Conservation (phyloP, 2,329 filamentous ascomycete genomes). For the Paecilomyces formosus region DNA sequence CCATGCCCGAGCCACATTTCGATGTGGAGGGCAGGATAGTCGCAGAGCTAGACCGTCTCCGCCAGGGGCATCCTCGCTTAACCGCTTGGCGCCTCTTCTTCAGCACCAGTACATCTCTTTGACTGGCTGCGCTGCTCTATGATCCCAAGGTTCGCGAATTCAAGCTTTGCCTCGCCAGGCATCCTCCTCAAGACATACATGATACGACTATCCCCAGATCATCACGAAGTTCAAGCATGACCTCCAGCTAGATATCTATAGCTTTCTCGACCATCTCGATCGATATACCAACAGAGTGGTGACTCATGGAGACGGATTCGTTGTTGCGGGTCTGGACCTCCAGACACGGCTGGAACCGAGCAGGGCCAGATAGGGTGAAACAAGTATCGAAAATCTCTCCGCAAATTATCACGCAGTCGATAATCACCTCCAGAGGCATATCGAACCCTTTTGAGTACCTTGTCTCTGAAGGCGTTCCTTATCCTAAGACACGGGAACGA, state of each 20-base stretch:
- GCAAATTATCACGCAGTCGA: not conserved
- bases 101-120: not conserved
- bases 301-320: not conserved
- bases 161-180: not conserved
- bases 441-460: too few relatives aligned
- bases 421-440: too few relatives aligned
- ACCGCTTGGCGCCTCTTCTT: not conserved
- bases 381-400: not conserved
- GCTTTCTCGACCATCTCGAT: not conserved
- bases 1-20: not conserved
- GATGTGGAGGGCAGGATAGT: not conserved
- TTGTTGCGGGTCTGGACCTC: not conserved
- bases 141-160: not conserved
- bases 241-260: not conserved
- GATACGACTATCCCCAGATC: not conserved
- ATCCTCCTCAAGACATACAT: not conserved
- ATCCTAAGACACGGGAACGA: too few relatives aligned
- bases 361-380: not conserved
- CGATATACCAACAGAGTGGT: not conserved
- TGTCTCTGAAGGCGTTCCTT: too few relatives aligned
- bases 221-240: not conserved
- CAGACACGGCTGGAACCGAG: not conserved
- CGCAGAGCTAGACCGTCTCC: not conserved
- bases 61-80: not conserved
- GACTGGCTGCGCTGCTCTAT: not conserved